phyloP scores from a whole-genome alignment of 306 rosid genomes.

The Fagus crenata region DNA sequence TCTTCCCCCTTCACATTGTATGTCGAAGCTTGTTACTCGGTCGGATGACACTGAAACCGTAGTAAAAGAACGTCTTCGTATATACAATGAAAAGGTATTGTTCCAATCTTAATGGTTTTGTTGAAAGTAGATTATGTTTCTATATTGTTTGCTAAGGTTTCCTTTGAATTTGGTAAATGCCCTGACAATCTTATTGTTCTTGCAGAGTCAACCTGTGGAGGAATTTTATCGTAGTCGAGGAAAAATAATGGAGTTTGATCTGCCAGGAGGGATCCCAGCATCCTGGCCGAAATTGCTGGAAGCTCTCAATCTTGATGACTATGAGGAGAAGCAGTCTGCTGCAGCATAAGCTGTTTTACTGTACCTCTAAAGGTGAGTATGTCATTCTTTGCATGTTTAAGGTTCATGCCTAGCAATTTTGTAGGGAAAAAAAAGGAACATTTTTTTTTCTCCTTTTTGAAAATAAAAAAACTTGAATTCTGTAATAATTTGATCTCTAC shows the following conservation, averaged over 20 bases:
- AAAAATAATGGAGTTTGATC: slow-evolving; percentile 83
- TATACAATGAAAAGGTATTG: slow-evolving; percentile 78
- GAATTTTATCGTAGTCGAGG: slow-evolving; percentile 71
- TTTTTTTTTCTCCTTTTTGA: slow-evolving; percentile 29
- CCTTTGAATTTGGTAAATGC: neutral
- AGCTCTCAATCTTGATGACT: slow-evolving; percentile 82
- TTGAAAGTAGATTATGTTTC: neutral
- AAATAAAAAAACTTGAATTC: slow-evolving; percentile 29
- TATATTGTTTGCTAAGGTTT: slow-evolving; percentile 12
- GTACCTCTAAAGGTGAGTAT: slow-evolving; percentile 38
- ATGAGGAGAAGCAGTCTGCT: slow-evolving; percentile 67
- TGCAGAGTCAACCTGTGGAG: slow-evolving; percentile 87
- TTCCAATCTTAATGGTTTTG: neutral
- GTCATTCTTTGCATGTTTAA: slow-evolving; percentile 53
- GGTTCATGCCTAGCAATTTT: slow-evolving; percentile 53
- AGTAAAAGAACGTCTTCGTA: slow-evolving; percentile 76
- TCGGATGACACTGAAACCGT: slow-evolving; percentile 80
- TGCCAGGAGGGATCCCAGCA: slow-evolving; percentile 96
- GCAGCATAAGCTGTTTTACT: slow-evolving; percentile 56
- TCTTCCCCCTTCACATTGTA: slow-evolving; percentile 85
- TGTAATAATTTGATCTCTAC: slow-evolving; percentile 27
- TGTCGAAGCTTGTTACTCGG: slow-evolving; percentile 79
- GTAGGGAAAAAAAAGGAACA: slow-evolving; percentile 30
- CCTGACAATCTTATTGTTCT: slow-evolving; percentile 19
- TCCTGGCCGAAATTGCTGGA: slow-evolving; percentile 95